These are phyloP conservation scores for Suzukiozyma palmioleophila DNA, from an alignment of 1,139 yeast species.

Conservation along the genomic window DNA sequence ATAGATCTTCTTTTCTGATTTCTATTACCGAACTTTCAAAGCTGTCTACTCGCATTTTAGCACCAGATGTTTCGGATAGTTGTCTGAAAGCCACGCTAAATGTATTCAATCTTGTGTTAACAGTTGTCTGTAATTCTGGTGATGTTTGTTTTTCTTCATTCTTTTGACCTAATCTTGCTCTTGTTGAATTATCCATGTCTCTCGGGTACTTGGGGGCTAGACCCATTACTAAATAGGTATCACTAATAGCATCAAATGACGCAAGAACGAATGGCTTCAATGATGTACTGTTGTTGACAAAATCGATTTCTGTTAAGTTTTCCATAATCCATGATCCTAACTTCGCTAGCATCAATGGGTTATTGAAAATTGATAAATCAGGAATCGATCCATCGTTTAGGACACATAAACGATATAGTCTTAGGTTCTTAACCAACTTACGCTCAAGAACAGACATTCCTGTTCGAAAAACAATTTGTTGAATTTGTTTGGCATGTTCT, in stretches of 20 bases:
- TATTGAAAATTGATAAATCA: slow-evolving; percentile 69
- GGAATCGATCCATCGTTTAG: slow-evolving; percentile 78
- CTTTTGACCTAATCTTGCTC: slow-evolving; percentile 31
- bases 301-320: slow-evolving; percentile 77
- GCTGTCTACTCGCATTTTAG: slow-evolving; percentile 86
- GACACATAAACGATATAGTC: slow-evolving; percentile 81
- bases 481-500: slow-evolving; percentile 74
- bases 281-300: slow-evolving; percentile 37
- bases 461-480: slow-evolving; percentile 79
- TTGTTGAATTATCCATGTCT: slow-evolving; percentile 45
- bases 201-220: slow-evolving; percentile 79
- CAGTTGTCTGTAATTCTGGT: slow-evolving; percentile 11
- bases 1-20: slow-evolving; percentile 78
- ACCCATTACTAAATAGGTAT: slow-evolving; percentile 86
- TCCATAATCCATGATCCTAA: slow-evolving; percentile 91
- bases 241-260: slow-evolving; percentile 66
- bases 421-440: slow-evolving; percentile 69
- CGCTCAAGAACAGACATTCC: slow-evolving; percentile 88
- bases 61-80: slow-evolving; percentile 77
- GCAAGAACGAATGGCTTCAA: slow-evolving; percentile 86
- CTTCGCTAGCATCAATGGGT: slow-evolving; percentile 80
- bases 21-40: slow-evolving; percentile 94
- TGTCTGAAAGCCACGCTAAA: slow-evolving; percentile 90
- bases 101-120: slow-evolving; percentile 55
- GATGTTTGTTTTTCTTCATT: slow-evolving; percentile 33